phyloP scores from a whole-genome alignment of 441 rosid genomes.

The Rhodomyrtus psidioides region DNA sequence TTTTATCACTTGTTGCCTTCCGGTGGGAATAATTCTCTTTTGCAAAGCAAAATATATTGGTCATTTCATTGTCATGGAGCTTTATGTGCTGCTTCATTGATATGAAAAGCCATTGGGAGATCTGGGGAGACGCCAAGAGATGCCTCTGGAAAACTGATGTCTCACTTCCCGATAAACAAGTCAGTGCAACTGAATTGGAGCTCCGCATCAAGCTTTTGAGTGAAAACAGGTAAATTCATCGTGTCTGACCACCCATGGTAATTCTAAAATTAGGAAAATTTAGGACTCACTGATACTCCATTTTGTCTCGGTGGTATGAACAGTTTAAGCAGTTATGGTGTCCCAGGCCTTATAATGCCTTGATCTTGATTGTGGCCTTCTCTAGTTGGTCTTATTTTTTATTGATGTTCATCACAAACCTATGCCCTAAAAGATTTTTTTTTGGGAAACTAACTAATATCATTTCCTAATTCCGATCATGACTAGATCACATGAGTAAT shows the following conservation, averaged over 20 bases:
- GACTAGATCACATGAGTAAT: not conserved
- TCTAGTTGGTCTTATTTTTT: not conserved
- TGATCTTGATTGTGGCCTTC: not conserved
- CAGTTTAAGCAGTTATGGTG: not conserved
- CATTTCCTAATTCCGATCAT: not conserved
- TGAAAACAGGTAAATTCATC: constrained; percentile 41
- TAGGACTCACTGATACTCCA: not conserved
- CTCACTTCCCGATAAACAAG: constrained; percentile 45
- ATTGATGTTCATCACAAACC: not conserved
- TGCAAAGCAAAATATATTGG: not conserved
- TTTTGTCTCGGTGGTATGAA: not conserved
- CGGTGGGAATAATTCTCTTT: not conserved
- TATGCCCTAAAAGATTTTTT: not conserved
- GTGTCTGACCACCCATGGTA: not conserved
- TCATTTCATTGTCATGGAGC: not conserved
- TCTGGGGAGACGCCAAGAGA: constrained; percentile 32
- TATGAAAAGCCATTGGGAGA: constrained; percentile 64
- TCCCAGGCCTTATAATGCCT: not conserved
- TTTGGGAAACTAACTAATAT: not conserved
- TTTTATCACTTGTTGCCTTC: not conserved
- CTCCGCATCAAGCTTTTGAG: constrained; percentile 56
- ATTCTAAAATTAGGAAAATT: not conserved
- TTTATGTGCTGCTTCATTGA: constrained; percentile 6
- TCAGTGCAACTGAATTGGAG: constrained; percentile 53
- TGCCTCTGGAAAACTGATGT: constrained; percentile 7